Conservation (phyloP, 2,329 filamentous ascomycete genomes). For the Aspergillus unguis region DNA sequence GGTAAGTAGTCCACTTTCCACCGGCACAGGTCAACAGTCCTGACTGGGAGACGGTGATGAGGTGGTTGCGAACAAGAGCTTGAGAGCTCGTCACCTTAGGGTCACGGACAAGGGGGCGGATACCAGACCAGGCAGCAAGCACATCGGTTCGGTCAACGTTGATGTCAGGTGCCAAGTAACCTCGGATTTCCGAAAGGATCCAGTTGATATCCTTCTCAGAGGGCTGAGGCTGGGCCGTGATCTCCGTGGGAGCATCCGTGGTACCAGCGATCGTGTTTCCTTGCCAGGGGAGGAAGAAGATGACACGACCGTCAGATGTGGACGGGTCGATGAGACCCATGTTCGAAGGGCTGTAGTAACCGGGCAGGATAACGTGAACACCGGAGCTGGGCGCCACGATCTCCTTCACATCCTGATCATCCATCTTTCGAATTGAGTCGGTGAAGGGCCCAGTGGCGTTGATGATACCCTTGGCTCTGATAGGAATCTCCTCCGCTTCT, state of each 20-base stretch:
- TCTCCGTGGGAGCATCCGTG: slow-evolving; percentile 72
- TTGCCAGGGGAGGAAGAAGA: slow-evolving; percentile 93
- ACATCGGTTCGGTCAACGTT: slow-evolving; percentile 81
- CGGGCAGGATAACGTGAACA: slow-evolving; percentile 81
- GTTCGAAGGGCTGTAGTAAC: slow-evolving; percentile 78
- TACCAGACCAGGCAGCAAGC: slow-evolving; percentile 86
- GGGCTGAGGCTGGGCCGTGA: slow-evolving; percentile 70
- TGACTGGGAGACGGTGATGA: slow-evolving; percentile 74
- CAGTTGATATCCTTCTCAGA: slow-evolving; percentile 82
- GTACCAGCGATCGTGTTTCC: slow-evolving; percentile 89
- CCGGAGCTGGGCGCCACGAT: slow-evolving; percentile 84
- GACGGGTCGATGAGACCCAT: slow-evolving; percentile 86
- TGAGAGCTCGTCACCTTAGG: slow-evolving; percentile 82
- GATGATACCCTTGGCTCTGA: slow-evolving; percentile 76
- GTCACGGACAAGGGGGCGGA: slow-evolving; percentile 80
- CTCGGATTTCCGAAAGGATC: slow-evolving; percentile 79
- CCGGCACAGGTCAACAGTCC: slow-evolving; percentile 82
- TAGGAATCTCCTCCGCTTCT: slow-evolving; percentile 60
- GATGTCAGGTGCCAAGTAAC: slow-evolving; percentile 80
- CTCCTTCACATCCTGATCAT: slow-evolving; percentile 67
- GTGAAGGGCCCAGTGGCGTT: slow-evolving; percentile 88
- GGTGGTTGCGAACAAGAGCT: slow-evolving; percentile 81
- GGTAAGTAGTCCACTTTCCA: slow-evolving; percentile 91
- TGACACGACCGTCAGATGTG: slow-evolving; percentile 83
- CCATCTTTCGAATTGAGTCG: slow-evolving; percentile 80